Percentiles rank a stretch among this genome's conserved stretches.
Conservation (phyloP, 2,329 filamentous ascomycete species). For the Xylariaceae sp. region DNA sequence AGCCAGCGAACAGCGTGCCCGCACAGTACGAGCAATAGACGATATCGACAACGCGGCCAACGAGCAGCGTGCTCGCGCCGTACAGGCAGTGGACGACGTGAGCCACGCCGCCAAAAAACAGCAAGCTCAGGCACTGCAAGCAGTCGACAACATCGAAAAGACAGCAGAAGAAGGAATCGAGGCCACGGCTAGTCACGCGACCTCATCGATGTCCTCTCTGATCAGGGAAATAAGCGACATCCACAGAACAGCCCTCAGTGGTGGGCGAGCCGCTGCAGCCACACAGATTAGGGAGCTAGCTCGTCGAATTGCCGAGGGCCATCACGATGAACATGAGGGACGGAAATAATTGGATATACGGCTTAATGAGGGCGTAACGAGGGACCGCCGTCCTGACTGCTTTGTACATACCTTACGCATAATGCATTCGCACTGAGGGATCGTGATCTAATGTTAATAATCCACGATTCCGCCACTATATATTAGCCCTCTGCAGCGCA, state of each 20-base stretch:
- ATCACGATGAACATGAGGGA: slow-evolving; percentile 10
- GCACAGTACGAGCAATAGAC: not conserved
- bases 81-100: not conserved
- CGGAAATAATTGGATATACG: not conserved
- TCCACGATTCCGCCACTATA: no score
- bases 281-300: slow-evolving; percentile 14
- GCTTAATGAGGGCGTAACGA: no score
- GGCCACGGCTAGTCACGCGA: slow-evolving; percentile 3
- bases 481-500: no score
- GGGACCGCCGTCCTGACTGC: no score
- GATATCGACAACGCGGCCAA: not conserved
- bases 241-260: slow-evolving; percentile 7
- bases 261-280: slow-evolving; percentile 10
- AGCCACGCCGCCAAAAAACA: slow-evolving; percentile 6
- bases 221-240: slow-evolving; percentile 14
- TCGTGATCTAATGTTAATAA: no score
- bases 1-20: not conserved
- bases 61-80: not conserved
- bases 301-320: slow-evolving; percentile 4
- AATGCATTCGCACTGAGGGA: no score
- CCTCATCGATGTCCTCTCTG: slow-evolving; percentile 2
- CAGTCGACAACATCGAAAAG: slow-evolving; percentile 3
- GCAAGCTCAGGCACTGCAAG: slow-evolving; percentile 3
- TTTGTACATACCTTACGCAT: no score
- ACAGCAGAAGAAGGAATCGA: slow-evolving; percentile 11